A percentile compares a stretch with the other conserved stretches of the same genome.
These are phyloP conservation scores for Leccinum pachyderme DNA, from an alignment of 1,284 basidiomycete species.

Conservation along the genomic window DNA sequence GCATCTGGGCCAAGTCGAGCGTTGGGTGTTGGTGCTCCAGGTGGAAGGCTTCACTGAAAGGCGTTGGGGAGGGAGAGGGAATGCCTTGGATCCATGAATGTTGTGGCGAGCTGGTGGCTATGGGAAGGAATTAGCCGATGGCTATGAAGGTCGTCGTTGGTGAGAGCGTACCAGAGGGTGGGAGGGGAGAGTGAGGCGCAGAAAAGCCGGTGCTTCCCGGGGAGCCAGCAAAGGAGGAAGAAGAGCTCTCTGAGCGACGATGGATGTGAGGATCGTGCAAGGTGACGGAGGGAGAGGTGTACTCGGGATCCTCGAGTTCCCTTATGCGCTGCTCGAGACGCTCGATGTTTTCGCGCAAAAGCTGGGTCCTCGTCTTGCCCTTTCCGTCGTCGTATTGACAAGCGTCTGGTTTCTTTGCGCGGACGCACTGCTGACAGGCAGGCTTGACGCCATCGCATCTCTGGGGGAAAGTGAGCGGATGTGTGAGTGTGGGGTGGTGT, in stretches of 20 bases:
- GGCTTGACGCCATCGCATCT: conserved; percentile 60
- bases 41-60: conserved; percentile 50
- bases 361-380: conserved; percentile 61
- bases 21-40: conserved; percentile 55
- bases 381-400: conserved; percentile 67
- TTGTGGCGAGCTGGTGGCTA: conserved; percentile 30
- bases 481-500: background rate
- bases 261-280: conserved; percentile 53
- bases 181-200: conserved; percentile 60
- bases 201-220: conserved; percentile 57
- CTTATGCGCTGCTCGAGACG: conserved; percentile 55
- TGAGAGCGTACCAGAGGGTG: conserved; percentile 43
- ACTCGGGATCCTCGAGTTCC: conserved; percentile 61
- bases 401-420: conserved; percentile 55
- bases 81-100: conserved; percentile 33
- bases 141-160: conserved; percentile 25
- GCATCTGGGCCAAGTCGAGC: conserved; percentile 59
- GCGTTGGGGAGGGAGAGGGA: conserved; percentile 48
- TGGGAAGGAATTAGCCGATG: conserved; percentile 6
- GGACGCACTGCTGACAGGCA: conserved; percentile 57
- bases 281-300: conserved; percentile 49
- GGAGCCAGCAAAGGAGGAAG: conserved; percentile 59
- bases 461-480: conserved; percentile 31
- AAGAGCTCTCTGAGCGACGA: conserved; percentile 56
- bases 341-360: conserved; percentile 56